Conservation (phyloP, 2,329 filamentous ascomycete genomes). For the Chaetomium globosum region DNA sequence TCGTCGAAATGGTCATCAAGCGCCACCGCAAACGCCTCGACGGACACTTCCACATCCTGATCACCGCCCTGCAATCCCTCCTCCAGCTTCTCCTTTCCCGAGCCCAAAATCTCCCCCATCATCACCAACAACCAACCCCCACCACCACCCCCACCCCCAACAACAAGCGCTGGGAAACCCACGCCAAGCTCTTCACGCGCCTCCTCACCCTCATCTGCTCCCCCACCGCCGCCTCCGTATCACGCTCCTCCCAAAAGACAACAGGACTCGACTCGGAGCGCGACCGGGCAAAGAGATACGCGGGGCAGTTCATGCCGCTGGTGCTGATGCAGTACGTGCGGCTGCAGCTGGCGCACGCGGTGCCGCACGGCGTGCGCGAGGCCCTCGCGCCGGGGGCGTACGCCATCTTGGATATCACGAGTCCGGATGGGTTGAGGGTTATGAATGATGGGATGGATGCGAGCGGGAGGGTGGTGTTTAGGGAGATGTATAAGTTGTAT, state of each 20-base stretch:
- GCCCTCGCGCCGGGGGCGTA: conserved; percentile 61
- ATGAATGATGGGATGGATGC: conserved; percentile 63
- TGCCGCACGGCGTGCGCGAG: conserved; percentile 56
- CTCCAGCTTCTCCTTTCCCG: conserved; percentile 55
- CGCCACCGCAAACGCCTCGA: conserved; percentile 64
- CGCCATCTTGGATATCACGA: conserved; percentile 61
- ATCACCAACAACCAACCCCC: not conserved
- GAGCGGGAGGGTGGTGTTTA: conserved; percentile 61
- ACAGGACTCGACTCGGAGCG: conserved; percentile 60
- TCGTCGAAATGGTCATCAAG: conserved; percentile 60
- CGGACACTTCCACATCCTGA: conserved; percentile 63
- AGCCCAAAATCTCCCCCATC: conserved; percentile 33
- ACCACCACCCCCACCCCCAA: not conserved
- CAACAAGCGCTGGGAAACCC: conserved; percentile 42
- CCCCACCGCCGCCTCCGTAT: conserved; percentile 36
- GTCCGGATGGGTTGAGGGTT: conserved; percentile 56
- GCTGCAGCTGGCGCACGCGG: conserved; percentile 60
- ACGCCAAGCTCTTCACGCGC: conserved; percentile 57
- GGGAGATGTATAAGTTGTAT: conserved; percentile 61
- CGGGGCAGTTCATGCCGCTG: conserved; percentile 64
- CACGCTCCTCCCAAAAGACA: conserved; percentile 51
- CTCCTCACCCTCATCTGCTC: conserved; percentile 57
- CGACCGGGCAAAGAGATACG: conserved; percentile 62
- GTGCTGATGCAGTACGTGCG: conserved; percentile 63
- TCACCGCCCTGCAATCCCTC: conserved; percentile 58